Evolutionary conservation across 1,284 basidiomycete species (phyloP).

Genomic region (Uromyces viciae-fabae): DNA sequence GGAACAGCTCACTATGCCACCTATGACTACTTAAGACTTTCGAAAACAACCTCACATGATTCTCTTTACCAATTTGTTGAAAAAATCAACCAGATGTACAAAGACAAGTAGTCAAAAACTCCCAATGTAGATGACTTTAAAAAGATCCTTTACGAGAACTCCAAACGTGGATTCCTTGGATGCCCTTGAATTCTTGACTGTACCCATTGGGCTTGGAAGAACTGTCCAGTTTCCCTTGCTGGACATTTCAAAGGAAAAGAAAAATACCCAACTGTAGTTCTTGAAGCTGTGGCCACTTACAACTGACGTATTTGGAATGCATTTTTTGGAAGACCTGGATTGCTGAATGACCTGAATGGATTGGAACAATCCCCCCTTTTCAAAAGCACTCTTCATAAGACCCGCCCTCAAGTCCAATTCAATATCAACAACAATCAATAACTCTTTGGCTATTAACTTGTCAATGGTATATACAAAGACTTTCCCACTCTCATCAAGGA

Average conservation of each 20-base stretch:
- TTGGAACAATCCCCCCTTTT: constrained; percentile 1
- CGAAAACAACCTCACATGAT: neutral
- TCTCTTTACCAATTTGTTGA: neutral
- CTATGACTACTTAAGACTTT: neutral
- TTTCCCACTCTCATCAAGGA: neutral
- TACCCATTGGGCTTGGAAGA: constrained; percentile 15
- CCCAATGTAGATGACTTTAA: neutral
- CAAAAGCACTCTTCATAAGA: neutral
- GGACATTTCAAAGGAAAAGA: constrained; percentile 12
- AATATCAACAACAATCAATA: constrained; percentile 3
- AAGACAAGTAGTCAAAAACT: neutral
- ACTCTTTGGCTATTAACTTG: neutral
- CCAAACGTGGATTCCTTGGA: constrained; percentile 4
- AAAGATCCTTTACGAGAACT: neutral
- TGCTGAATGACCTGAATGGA: neutral
- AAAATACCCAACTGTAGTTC: neutral
- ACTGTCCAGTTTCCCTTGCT: neutral
- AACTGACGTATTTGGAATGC: constrained; percentile 1
- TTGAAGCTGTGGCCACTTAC: neutral
- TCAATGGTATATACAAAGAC: neutral
- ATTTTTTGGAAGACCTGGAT: neutral
- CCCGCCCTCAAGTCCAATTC: neutral
- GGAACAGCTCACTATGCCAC: neutral
- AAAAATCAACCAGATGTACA: neutral
- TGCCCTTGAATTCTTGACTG: constrained; percentile 5